Evolutionary conservation across 2,329 filamentous ascomycete genomes (phyloP).

Genomic region (Fusarium sp.): DNA sequence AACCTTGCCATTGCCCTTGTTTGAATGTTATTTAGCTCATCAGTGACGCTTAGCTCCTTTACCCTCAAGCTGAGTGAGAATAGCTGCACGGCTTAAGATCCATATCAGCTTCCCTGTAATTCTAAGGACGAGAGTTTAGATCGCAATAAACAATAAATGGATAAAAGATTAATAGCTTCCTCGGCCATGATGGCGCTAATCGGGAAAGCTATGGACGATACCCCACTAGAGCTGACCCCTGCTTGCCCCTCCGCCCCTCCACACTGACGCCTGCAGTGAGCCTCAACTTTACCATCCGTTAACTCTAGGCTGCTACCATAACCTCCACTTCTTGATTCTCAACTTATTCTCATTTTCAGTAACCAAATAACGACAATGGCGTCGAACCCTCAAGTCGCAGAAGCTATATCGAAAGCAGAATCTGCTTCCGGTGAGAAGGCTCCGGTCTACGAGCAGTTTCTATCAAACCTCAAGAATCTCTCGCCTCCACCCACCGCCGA

Average conservation of each 20-base stretch:
- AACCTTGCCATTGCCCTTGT: not conserved
- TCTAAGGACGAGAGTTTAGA: not conserved
- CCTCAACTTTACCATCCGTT: slow-evolving; percentile 27
- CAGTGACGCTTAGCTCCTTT: not conserved
- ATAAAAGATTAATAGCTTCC: not conserved
- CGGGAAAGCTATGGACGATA: slow-evolving; percentile 26
- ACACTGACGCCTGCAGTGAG: slow-evolving; percentile 28
- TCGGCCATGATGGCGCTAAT: slow-evolving; percentile 19
- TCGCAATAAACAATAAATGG: not conserved
- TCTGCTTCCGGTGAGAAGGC: slow-evolving; percentile 55
- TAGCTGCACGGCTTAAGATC: not conserved
- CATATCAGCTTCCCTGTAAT: not conserved
- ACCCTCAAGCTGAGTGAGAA: not conserved
- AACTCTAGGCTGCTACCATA: slow-evolving; percentile 27
- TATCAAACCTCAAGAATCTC: slow-evolving; percentile 56
- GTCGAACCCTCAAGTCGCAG: slow-evolving; percentile 55
- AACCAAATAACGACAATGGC: slow-evolving; percentile 49
- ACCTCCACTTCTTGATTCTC: slow-evolving; percentile 23
- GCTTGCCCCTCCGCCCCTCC: slow-evolving; percentile 43
- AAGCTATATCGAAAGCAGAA: slow-evolving; percentile 58
- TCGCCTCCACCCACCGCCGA: slow-evolving; percentile 56
- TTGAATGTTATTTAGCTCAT: not conserved
- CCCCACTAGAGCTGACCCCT: slow-evolving; percentile 44
- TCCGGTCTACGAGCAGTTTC: slow-evolving; percentile 60
- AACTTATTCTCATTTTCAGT: slow-evolving; percentile 8